These are phyloP conservation scores for Ustilago crameri DNA, from an alignment of 1,284 basidiomycete genomes.

Conservation along the genomic window DNA sequence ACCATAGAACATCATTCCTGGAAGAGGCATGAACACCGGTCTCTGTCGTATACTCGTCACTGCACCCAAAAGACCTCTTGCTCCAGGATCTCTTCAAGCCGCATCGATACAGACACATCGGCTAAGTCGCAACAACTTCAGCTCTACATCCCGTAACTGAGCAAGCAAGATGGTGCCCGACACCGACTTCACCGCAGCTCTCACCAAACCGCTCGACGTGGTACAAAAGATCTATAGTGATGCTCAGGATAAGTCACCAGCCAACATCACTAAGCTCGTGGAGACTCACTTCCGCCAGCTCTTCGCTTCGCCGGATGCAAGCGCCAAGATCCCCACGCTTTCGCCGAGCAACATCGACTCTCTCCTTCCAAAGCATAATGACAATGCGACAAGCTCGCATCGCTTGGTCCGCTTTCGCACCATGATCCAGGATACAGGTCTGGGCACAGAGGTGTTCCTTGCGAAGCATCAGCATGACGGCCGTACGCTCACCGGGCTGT, in stretches of 20 bases:
- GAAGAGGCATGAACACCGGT: conserved; percentile 19
- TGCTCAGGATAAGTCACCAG: conserved; percentile 31
- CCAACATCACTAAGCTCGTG: conserved; percentile 36
- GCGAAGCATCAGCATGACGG: conserved; percentile 38
- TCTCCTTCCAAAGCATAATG: conserved; percentile 12
- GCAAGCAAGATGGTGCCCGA: conserved; percentile 49
- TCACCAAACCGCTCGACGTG: conserved; percentile 45
- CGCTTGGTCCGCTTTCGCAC: conserved; percentile 65
- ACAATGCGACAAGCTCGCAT: conserved; percentile 36
- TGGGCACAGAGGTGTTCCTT: conserved; percentile 66
- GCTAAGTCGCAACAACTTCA: background rate
- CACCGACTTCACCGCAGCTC: conserved; percentile 47
- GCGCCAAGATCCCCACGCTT: conserved; percentile 40
- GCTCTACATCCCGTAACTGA: background rate
- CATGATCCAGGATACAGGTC: conserved; percentile 69
- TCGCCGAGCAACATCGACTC: conserved; percentile 21
- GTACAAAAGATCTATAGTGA: conserved; percentile 45
- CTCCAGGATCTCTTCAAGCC: too few relatives aligned
- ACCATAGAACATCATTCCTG: background rate
- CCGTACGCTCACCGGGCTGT: conserved; percentile 51
- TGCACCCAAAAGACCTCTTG: too few relatives aligned
- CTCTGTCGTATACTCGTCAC: background rate
- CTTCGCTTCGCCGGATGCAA: conserved; percentile 40
- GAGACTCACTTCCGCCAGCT: conserved; percentile 40
- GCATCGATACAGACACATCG: too few relatives aligned